phyloP scores from a whole-genome alignment of 805 yeast species.

The Metschnikowia cubensis region DNA sequence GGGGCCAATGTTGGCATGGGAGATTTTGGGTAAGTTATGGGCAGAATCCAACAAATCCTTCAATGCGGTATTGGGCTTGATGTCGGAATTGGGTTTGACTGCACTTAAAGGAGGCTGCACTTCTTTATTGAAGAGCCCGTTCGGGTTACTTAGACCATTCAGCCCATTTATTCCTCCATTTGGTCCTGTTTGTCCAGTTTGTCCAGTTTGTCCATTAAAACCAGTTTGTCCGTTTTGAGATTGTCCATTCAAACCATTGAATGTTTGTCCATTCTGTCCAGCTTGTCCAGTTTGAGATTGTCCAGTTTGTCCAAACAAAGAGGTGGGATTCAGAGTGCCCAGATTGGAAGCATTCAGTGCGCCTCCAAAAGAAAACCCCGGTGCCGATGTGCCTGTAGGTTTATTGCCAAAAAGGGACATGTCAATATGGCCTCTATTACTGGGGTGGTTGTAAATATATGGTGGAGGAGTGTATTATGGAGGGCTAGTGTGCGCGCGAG shows the following conservation, averaged over 20 bases:
- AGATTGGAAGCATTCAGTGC: neutral
- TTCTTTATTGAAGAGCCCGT: neutral
- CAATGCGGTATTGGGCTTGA: constrained; percentile 27
- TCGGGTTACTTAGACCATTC: too few relatives aligned
- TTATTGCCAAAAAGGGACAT: constrained; percentile 15
- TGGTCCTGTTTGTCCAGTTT: neutral
- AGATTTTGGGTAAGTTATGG: constrained; percentile 60
- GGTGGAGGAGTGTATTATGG: neutral
- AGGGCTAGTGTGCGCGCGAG: neutral
- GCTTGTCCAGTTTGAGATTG: neutral
- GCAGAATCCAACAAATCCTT: constrained; percentile 78
- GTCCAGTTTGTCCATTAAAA: too few relatives aligned
- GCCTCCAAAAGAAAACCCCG: constrained; percentile 11
- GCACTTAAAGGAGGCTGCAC: neutral
- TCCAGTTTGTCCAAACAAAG: constrained; percentile 1
- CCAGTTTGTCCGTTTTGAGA: neutral
- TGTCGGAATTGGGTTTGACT: neutral
- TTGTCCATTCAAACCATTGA: neutral
- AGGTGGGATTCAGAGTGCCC: too few relatives aligned
- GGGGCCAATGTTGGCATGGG: constrained; percentile 66
- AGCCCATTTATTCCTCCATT: neutral
- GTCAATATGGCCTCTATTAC: neutral
- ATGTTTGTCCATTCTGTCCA: too few relatives aligned
- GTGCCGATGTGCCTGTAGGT: constrained; percentile 2
- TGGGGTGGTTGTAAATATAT: too few relatives aligned